These are phyloP conservation scores for Boletus rufocinnamomeus DNA, from an alignment of 768 basidiomycete genomes.

Conservation along the genomic window DNA sequence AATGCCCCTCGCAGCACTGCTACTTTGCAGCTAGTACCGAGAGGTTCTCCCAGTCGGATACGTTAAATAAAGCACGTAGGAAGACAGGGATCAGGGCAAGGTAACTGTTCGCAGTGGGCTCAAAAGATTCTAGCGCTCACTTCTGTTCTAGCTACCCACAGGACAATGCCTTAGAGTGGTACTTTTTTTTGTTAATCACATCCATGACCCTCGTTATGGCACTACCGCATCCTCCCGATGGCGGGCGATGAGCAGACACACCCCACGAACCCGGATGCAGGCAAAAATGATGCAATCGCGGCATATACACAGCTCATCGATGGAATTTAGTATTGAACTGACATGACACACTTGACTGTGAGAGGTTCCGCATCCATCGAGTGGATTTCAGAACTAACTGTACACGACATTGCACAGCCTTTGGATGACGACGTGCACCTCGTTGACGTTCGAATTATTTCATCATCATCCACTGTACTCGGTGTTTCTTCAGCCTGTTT, in stretches of 20 bases:
- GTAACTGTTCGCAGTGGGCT: slow-evolving; percentile 20
- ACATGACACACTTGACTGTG: neutral
- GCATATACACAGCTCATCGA: slow-evolving; percentile 21
- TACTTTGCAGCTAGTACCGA: neutral
- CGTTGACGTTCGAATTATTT: neutral
- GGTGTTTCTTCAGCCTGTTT: neutral
- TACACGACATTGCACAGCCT: slow-evolving; percentile 29
- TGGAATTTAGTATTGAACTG: neutral
- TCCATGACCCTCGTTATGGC: neutral
- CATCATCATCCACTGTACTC: neutral
- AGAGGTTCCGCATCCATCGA: slow-evolving; percentile 6
- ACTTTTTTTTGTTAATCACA: neutral
- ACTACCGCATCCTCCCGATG: slow-evolving; percentile 25
- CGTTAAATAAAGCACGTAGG: neutral
- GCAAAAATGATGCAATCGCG: slow-evolving; percentile 7
- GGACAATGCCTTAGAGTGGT: neutral
- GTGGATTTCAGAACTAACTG: slow-evolving; percentile 9
- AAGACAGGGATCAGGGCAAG: slow-evolving; percentile 28
- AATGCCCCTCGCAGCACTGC: neutral
- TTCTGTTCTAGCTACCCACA: neutral
- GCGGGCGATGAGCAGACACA: slow-evolving; percentile 19
- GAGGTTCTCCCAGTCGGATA: neutral
- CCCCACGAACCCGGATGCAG: slow-evolving; percentile 2
- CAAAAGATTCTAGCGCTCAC: slow-evolving; percentile 13
- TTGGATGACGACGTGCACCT: slow-evolving; percentile 12